Evolutionary conservation across 2,329 filamentous ascomycete genomes (phyloP), one percentile per base, ranked within the genome.

Genomic region (Bipolaris sorokiniana): DNA sequence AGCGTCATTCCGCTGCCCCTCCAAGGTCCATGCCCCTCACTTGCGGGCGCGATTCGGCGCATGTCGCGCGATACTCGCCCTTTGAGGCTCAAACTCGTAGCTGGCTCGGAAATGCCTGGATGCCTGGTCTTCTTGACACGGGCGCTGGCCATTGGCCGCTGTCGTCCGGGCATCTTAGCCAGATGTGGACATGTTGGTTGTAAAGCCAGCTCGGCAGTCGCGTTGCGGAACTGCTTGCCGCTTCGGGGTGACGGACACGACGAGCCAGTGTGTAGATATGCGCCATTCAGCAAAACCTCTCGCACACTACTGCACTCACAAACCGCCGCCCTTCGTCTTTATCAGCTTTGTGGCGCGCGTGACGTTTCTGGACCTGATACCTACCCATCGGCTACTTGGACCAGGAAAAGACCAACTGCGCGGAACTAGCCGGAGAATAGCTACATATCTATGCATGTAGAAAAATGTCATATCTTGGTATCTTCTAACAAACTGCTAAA

Each of bases 41-140:
- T 59, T 59, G 48, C 69, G 68, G 68, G 49, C 52, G 46, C 62
- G 56, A 52, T 46, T 65, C 66, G 65, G 60, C 48, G 3, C 58
- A 37, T 40, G 48, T 66, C 69, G 67, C 69, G 58, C 58, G 26
- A 65, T 51, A 18, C 67, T 69, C 68, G 67, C 68, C 52, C 26
- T 58, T 51, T 64, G 61, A 66, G 67, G 65, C 65, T 64, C 58
- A 66, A 66, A 58, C 58, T 72, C 67, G 69, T 61, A 36, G 37
- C 47, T 51, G 50, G 54, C 59, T 69, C 66, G 66, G 65, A 58
- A 22, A 53, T 51, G 44, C 22, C 47, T 13, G 22, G 45, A 37
- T 54, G 48, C 46, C 23, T 46, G 33, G 28, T 22, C 40, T 22
- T 53, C 41, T 42, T 40, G 52, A 50, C 41, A 41, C 58, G 20